Base-by-base conservation (phyloP, 257 asterid species). In the Plantago major region DNA sequence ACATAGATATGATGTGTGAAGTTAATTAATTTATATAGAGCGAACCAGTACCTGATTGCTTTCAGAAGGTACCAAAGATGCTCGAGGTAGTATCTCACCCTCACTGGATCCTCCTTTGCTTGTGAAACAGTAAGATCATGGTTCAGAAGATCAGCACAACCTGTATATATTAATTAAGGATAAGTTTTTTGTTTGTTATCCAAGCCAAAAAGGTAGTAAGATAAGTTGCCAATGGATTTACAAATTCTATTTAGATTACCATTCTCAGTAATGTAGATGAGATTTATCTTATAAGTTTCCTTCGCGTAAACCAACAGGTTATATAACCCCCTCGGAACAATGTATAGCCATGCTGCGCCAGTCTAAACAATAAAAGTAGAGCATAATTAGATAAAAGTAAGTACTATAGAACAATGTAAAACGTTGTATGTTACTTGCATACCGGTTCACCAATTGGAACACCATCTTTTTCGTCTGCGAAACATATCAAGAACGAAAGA, bases 261-360 rank as follows among this genome's bases (percentile, higher is more conserved):
- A n/a, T 73, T 73, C 65, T 73, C 78, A 11, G 71, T 73, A 17
- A 73, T 68, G 55, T 73, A 60, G n/a, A 73, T 45, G 14, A 64
- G 42, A 16, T 69, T 67, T 38, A 56, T n/a, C 10, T 52, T 38
- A 30, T 63, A 73, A 26, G 11, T 59, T 12, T 63, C 44, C 64
- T 63, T 68, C 6, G 62, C 51, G 37, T 47, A 52, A 6, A 42
- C n/a, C 56, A 73, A 28, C 0, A 67, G 3, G 2, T 67, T 16
- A 5, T 19, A 45, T 9, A 73, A 9, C n/a, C 77, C 77, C 30
- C 38, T 4, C 4, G 77, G 77, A 48, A 62, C 62, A 6, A 56
- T 45, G 30, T 57, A 56, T 3, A 73, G 58, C 78, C 78, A 65
- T 11, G 19, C 26, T 0, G 57, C 58, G 45, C 64, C 70, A 0